These are phyloP conservation scores for Citrus unshiu DNA, from an alignment of 345 rosid species.

Conservation along the genomic window DNA sequence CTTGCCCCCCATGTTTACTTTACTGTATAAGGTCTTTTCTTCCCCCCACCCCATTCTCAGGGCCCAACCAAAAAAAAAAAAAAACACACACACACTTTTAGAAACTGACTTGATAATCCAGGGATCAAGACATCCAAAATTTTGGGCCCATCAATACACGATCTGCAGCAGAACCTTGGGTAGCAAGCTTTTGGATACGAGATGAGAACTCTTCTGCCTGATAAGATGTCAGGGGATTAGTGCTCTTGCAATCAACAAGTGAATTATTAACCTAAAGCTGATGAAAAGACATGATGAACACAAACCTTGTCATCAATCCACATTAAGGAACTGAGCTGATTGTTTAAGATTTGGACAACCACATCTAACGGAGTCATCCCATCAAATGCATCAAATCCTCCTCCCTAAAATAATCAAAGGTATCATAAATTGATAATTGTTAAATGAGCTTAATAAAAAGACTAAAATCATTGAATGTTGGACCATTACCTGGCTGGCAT, in stretches of 20 bases:
- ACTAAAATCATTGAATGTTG: not conserved
- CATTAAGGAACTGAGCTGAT: slow-evolving; percentile 94
- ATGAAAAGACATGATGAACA: not conserved
- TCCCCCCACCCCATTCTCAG: too few relatives aligned
- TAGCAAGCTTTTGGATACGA: slow-evolving; percentile 66
- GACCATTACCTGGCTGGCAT: slow-evolving; percentile 66
- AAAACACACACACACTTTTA: too few relatives aligned
- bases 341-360: slow-evolving; percentile 86
- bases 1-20: not conserved
- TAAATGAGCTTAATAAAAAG: not conserved
- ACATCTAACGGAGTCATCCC: slow-evolving; percentile 87
- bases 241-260: not conserved
- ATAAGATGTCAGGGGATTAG: slow-evolving; percentile 17
- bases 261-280: too few relatives aligned
- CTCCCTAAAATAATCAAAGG: slow-evolving; percentile 54
- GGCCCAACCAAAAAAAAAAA: too few relatives aligned
- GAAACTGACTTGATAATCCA: not conserved
- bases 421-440: not conserved
- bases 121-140: slow-evolving; percentile 64
- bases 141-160: slow-evolving; percentile 56
- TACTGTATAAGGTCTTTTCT: not conserved
- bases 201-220: slow-evolving; percentile 96
- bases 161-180: slow-evolving; percentile 66
- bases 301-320: slow-evolving; percentile 95
- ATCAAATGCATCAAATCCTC: slow-evolving; percentile 72